Percentiles rank a stretch among this genome's conserved stretches.
These are phyloP conservation scores for Fraxinus velutina DNA, from an alignment of 305 asterid genomes.

Conservation along the genomic window DNA sequence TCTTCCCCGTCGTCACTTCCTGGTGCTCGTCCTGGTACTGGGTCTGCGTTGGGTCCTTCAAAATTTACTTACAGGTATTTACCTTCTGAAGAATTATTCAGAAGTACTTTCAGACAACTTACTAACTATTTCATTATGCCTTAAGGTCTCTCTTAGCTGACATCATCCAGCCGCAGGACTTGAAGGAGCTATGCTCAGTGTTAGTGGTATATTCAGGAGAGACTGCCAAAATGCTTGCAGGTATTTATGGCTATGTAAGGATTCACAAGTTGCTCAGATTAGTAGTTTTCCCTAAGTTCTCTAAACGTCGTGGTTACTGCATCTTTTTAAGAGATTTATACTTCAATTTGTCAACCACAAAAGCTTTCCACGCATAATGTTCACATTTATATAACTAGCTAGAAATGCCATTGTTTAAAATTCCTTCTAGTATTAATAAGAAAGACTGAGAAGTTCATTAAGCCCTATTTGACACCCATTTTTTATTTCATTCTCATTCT, in stretches of 20 bases:
- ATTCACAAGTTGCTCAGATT: constrained; percentile 3
- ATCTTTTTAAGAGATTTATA: not conserved
- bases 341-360: not conserved
- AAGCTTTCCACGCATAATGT: not conserved
- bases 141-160: constrained; percentile 93
- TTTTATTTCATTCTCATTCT: too few relatives aligned
- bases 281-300: not conserved
- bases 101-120: constrained; percentile 30
- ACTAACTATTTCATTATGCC: constrained; percentile 31
- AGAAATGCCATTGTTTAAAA: not conserved
- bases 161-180: constrained; percentile 84
- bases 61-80: constrained; percentile 79
- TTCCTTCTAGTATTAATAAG: not conserved
- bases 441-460: not conserved
- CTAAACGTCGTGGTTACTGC: not conserved
- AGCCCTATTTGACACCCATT: too few relatives aligned
- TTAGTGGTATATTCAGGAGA: constrained; percentile 79
- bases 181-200: constrained; percentile 93
- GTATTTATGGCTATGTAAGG: constrained; percentile 35
- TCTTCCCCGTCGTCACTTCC: constrained; percentile 53
- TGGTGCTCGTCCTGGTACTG: constrained; percentile 51
- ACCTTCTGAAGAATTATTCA: constrained; percentile 17
- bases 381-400: not conserved
- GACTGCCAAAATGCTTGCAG: constrained; percentile 85
- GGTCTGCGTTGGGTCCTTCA: constrained; percentile 65